Base-by-base conservation (phyloP, 495 filamentous ascomycete genomes). In the Ascobolus immersus region DNA sequence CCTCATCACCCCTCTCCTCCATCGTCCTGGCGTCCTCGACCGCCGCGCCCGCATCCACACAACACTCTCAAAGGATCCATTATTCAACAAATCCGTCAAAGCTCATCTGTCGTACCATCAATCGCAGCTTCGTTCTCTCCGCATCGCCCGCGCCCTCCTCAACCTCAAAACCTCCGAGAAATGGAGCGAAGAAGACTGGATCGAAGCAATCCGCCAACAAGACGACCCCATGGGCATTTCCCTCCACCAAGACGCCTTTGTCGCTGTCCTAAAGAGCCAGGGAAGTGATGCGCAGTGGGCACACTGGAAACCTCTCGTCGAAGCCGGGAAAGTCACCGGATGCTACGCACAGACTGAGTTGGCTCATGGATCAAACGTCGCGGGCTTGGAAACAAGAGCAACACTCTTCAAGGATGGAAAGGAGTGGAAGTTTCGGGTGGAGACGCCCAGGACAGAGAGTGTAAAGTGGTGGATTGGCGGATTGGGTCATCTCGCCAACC, bases 381-480 rank as follows among this genome's bases (percentile, higher is more conserved):
- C 72, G 38, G 73, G 73, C 13, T 53, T 78, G 24, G 70, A 77
- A 50, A 78, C 73, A 12, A 73, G 67, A 8, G 73, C 72, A 11
- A 74, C 28, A 31, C n/a, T n/a, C n/a, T n/a, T n/a, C n/a, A n/a
- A n/a, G n/a, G n/a, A n/a, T n/a, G n/a, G n/a, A n/a, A n/a, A n/a
- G n/a, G n/a, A n/a, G n/a, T n/a, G 73, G 52, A 72, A 67, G 4
- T 78, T 77, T 50, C 65, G 56, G 28, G 61, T 80, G 31, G 63
- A 73, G 42, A 71, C 69, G 0, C 74, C 74, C 0, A 34, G 34
- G 13, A 26, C 30, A 2, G 46, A 49, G 27, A 38, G 46, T 11
- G 66, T 65, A 23, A 80, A 80, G 47, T 80, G 72, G 73, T 79
- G 74, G 74, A 74, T 77, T 43, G 74, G 74, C 0, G 70, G 67